Evolutionary conservation across 305 asterid genomes (phyloP), one percentile per base, ranked within the genome.

Genomic region (Solanum hybrid): DNA sequence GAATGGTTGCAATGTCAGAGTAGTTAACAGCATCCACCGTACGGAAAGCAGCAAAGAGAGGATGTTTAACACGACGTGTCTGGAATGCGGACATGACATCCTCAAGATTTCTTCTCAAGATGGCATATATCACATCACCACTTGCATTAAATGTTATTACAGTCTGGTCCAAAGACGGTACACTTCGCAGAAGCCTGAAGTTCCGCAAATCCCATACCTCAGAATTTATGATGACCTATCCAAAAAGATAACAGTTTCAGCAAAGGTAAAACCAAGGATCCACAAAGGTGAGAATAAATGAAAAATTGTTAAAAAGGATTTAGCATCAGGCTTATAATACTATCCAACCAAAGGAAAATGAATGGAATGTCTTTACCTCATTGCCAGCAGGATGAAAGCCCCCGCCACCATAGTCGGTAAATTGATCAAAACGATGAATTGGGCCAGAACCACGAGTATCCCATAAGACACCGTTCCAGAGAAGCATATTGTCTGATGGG

Each of bases 321-420:
- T 64, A 64, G 32, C 2, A 60, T 32, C 77, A 56, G 45, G 73
- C 17, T 10, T 60, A 78, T 31, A 22, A 71, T 81, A 12, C 24
- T 13, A 40, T 76, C 34, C 51, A 38, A 13, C 17, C 17, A 69
- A 36, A 36, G 37, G 37, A 9, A 80, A 29, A 60, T 5, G 66
- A 38, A 13, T 15, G 78, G 71, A 72, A n/a, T 66, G 71, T 71
- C 37, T 88, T 81, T 94, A 98, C 99, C 99, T 98, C 99, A 88
- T 97, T 98, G 86, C 99, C 99, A 88, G 99, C 97, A 90, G 99
- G 99, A 93, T 98, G 99, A 90, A 98, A 98, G 77, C 99, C 99
- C 37, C 99, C 99, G 22, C 99, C 99, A 10, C 99, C 99, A 89
- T 94, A 97, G 92, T 96, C 99, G 2, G 98, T 93, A 80, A 95